Evolutionary conservation across 305 asterid species (phyloP), one percentile per base, ranked within the genome.

Genomic region (Ilex paraguariensis): DNA sequence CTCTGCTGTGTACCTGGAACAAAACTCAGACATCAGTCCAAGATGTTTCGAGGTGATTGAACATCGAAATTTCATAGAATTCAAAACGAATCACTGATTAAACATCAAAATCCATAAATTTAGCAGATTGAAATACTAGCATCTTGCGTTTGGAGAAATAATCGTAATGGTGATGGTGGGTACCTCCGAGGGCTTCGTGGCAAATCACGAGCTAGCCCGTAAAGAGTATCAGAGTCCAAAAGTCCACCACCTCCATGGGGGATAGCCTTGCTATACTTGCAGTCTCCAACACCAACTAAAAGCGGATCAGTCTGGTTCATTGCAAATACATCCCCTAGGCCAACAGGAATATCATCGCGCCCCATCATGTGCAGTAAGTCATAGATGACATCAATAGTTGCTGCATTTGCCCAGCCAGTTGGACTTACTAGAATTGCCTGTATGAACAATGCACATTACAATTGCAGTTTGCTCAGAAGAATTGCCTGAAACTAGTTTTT

Each of bases 301-400:
- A 21, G 51, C 14, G 84, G 70, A 70, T 82, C 75, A 10, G 97
- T 71, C 39, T 83, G 95, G 74, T 89, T 85, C 51, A 68, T 54
- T 48, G 92, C 87, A 67, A 79, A 85, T 15, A 78, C 46, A 16
- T 85, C 88, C 16, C 98, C 98, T 51, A 87, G 79, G 33, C 97
- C 97, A 16, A 91, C 86, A 0, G 85, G 95, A 46, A 91, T 79
- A 59, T 91, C 97, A 54, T 87, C 98, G 10, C 96, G 97, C 12
- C 97, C 96, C 98, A 91, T 89, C 97, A 91, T 91, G 50, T 91
- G 98, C 62, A 91, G 75, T 71, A 91, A 63, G 68, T 91, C 95
- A 66, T 88, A 91, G 57, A 91, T 70, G 0, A 82, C 77, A 62
- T 91, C 97, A 21, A 91, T 82, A 7, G 95, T 88, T 67, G 95